Conservation (phyloP, 2,329 filamentous ascomycete genomes). For the Eutypa lata region DNA sequence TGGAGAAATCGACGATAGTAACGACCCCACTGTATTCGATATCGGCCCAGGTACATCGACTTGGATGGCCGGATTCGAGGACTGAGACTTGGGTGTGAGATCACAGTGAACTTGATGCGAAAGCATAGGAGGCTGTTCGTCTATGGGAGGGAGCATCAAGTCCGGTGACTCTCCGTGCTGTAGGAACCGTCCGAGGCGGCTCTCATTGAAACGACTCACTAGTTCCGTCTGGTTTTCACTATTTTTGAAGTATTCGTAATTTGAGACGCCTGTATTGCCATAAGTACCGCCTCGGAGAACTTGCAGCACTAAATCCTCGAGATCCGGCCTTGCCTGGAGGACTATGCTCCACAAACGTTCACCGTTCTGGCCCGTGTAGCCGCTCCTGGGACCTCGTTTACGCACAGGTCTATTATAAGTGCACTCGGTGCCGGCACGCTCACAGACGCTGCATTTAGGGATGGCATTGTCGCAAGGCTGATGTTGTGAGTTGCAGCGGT, state of each 20-base stretch:
- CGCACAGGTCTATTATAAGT: conserved; percentile 32
- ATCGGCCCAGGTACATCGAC: conserved; percentile 9
- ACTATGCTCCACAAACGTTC: conserved; percentile 31
- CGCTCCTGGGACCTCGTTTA: conserved; percentile 30
- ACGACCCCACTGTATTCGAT: conserved; percentile 13
- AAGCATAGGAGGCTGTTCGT: conserved; percentile 17
- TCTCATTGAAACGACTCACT: conserved; percentile 29
- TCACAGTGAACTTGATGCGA: conserved; percentile 12
- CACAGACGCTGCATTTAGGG: conserved; percentile 44
- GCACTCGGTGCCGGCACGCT: conserved; percentile 31
- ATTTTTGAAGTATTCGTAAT: conserved; percentile 29
- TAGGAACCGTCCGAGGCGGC: conserved; percentile 27
- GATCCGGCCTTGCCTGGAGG: conserved; percentile 27
- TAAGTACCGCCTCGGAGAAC: conserved; percentile 26
- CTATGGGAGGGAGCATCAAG: conserved; percentile 22
- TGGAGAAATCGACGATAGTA: conserved; percentile 14
- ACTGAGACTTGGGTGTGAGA: conserved; percentile 9
- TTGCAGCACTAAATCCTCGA: conserved; percentile 30
- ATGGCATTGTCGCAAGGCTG: conserved; percentile 46
- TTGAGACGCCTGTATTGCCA: conserved; percentile 25
- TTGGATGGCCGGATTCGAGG: conserved; percentile 10
- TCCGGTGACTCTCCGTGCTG: conserved; percentile 27
- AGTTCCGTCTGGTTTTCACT: conserved; percentile 31
- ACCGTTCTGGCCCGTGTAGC: conserved; percentile 32
- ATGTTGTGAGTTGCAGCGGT: conserved; percentile 45